Percentiles rank a stretch among this genome's conserved stretches.
phyloP scores from a whole-genome alignment of 148 eudicot species.

The Rhododendron kiyosumense region DNA sequence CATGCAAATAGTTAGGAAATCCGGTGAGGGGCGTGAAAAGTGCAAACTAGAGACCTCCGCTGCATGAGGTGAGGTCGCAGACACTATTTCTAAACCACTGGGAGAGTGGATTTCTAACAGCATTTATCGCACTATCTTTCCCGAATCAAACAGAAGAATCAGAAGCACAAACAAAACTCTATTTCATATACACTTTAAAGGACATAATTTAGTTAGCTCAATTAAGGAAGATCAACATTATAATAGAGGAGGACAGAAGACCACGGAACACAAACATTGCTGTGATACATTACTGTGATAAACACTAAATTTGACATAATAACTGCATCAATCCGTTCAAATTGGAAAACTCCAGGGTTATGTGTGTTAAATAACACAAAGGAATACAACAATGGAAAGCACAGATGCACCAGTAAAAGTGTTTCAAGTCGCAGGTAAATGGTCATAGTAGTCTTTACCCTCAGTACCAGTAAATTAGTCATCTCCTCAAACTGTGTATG shows the following conservation, averaged over 20 bases:
- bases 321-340: neutral
- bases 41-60: neutral
- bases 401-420: neutral
- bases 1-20: neutral
- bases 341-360: conserved; percentile 2
- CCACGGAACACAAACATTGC: neutral
- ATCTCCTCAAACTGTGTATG: conserved; percentile 54
- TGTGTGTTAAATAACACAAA: neutral
- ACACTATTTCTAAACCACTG: neutral
- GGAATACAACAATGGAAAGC: conserved; percentile 8
- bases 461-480: neutral
- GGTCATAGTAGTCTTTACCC: conserved; percentile 3
- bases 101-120: neutral
- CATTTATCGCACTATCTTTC: neutral
- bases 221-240: neutral
- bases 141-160: neutral
- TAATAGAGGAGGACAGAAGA: neutral
- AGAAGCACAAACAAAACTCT: neutral
- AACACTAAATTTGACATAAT: neutral
- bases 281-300: neutral
- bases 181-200: neutral
- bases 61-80: neutral
- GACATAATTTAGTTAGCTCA: neutral
- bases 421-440: conserved; percentile 4
- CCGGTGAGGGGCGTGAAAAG: neutral